Evolutionary conservation across 2,329 filamentous ascomycete genomes (phyloP).

Genomic region (Venturia asperata): DNA sequence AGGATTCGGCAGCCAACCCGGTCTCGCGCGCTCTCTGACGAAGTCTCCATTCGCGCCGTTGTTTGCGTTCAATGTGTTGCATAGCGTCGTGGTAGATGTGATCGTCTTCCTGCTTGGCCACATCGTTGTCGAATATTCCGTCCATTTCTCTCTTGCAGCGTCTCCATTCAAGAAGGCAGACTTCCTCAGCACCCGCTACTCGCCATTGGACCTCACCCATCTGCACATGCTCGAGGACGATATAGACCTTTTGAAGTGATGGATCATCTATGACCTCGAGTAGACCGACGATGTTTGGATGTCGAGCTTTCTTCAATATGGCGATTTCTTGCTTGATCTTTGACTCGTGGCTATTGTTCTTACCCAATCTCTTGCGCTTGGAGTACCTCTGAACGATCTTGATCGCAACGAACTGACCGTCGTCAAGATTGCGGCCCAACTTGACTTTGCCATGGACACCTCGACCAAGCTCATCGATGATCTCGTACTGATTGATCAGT

Average conservation of each 20-base stretch:
- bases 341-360: constrained; percentile 61
- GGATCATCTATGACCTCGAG: constrained; percentile 97
- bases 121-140: constrained; percentile 38
- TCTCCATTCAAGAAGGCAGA: constrained; percentile 74
- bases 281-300: constrained; percentile 92
- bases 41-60: constrained; percentile 34
- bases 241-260: constrained; percentile 94
- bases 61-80: constrained; percentile 50
- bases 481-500: constrained; percentile 94
- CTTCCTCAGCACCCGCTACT: constrained; percentile 75
- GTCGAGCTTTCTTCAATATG: constrained; percentile 95
- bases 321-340: constrained; percentile 95
- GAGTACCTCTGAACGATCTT: constrained; percentile 97
- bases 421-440: constrained; percentile 73
- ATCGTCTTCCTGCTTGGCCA: constrained; percentile 38
- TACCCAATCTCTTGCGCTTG: constrained; percentile 83
- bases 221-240: constrained; percentile 92
- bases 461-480: constrained; percentile 90
- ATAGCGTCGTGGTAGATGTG: constrained; percentile 39
- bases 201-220: constrained; percentile 92
- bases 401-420: constrained; percentile 78
- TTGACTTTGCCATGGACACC: constrained; percentile 98
- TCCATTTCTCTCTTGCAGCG: constrained; percentile 67
- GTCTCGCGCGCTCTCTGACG: constrained; percentile 27
- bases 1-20: constrained; percentile 52